Conservation (phyloP, 1,284 basidiomycete species). For the Leccinum colubrinum region DNA sequence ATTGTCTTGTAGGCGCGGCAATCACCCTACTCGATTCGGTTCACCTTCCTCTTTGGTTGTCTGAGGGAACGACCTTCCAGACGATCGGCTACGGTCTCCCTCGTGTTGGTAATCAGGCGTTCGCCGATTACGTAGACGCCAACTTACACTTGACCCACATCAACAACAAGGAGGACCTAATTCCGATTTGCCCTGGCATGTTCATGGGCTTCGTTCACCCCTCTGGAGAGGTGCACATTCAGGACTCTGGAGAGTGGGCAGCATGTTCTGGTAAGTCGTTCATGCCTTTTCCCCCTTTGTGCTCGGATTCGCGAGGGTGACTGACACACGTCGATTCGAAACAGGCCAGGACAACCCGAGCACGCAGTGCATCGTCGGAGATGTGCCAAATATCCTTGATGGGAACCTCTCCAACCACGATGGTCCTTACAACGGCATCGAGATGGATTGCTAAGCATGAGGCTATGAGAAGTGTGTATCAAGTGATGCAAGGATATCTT, state of each 20-base stretch:
- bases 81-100: constrained; percentile 56
- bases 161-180: constrained; percentile 49
- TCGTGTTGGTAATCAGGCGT: constrained; percentile 64
- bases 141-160: constrained; percentile 45
- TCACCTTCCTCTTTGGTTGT: constrained; percentile 39
- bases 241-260: constrained; percentile 45
- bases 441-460: constrained; percentile 40
- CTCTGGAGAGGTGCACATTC: constrained; percentile 59
- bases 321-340: constrained; percentile 41
- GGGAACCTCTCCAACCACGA: constrained; percentile 48
- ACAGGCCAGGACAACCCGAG: constrained; percentile 58
- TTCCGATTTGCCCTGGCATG: constrained; percentile 50
- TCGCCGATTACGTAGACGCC: constrained; percentile 58
- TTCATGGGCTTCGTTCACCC: constrained; percentile 56
- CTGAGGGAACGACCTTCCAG: constrained; percentile 32
- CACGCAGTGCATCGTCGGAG: constrained; percentile 51
- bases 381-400: constrained; percentile 51
- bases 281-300: not conserved
- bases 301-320: constrained; percentile 59
- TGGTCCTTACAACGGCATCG: constrained; percentile 58
- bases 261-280: constrained; percentile 40
- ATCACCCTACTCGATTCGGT: constrained; percentile 49
- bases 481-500: not conserved
- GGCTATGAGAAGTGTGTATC: not conserved
- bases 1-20: constrained; percentile 39